These are phyloP conservation scores for Candida chauliodis DNA, from an alignment of 805 yeast genomes.

Conservation along the genomic window DNA sequence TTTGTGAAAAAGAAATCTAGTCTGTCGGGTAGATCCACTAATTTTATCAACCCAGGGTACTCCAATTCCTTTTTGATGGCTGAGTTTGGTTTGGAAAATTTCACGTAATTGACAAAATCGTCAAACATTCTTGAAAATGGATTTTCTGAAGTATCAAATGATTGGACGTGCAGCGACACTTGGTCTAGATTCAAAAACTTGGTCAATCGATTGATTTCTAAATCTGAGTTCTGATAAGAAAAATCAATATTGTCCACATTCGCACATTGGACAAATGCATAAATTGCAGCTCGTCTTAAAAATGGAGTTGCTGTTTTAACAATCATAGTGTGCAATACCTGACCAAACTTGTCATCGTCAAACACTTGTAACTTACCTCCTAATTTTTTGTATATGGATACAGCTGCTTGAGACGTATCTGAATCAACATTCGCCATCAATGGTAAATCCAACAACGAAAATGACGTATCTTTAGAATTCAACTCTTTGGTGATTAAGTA, in stretches of 20 bases:
- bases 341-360: slow-evolving; percentile 27
- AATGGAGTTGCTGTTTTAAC: slow-evolving; percentile 61
- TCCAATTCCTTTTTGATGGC: slow-evolving; percentile 33
- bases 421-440: slow-evolving; percentile 19
- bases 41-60: slow-evolving; percentile 63
- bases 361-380: slow-evolving; percentile 4
- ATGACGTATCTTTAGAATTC: slow-evolving; percentile 19
- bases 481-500: slow-evolving; percentile 26
- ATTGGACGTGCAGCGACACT: slow-evolving; percentile 21
- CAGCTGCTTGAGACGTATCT: slow-evolving; percentile 17
- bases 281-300: slow-evolving; percentile 58
- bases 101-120: slow-evolving; percentile 15
- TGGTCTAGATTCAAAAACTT: slow-evolving; percentile 39
- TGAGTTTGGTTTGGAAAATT: slow-evolving; percentile 6
- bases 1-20: slow-evolving; percentile 68
- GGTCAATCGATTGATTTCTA: slow-evolving; percentile 56
- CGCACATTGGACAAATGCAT: slow-evolving; percentile 52
- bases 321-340: slow-evolving; percentile 49
- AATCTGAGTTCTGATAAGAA: slow-evolving; percentile 15
- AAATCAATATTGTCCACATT: slow-evolving; percentile 30
- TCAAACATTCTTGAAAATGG: slow-evolving; percentile 25
- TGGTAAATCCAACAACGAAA: slow-evolving; percentile 37
- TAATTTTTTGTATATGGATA: slow-evolving; percentile 22
- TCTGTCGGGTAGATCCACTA: slow-evolving; percentile 62
- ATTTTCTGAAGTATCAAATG: slow-evolving; percentile 14